Base-by-base conservation (phyloP, 805 yeast species). In the Nakazawaea laoshanensis region DNA sequence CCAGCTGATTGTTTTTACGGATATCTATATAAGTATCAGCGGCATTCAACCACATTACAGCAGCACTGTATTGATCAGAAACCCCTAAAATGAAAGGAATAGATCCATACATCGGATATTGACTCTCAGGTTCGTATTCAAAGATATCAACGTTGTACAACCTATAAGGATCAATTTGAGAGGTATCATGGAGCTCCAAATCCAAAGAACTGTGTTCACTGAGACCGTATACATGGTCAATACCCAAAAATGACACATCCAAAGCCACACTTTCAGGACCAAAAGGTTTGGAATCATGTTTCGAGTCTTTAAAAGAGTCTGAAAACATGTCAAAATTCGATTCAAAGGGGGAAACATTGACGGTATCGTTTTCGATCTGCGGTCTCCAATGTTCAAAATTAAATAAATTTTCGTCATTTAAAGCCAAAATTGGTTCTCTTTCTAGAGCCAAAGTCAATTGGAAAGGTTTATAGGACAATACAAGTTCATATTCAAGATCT, bases 11-110 rank as follows among this genome's bases (percentile, higher is more conserved):
- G 19, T 28, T 5, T 10, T 12, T 5, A 24, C 60, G 59, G 30
- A 92, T 70, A 48, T 92, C 95, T 27, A 92, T 63, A 61, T 77
- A 88, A 0, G 96, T 87, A 49, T 92, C 98, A 1, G 97, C 96
- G 30, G 85, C 71, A 51, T 88, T 92, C 34, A 83, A 60, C 96
- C 97, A 92, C 47, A 89, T 87, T 7, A 89, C 53, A 11, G 95
- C 97, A 8, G 75, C 73, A 2, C 88, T 63, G 2, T 63, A 46
- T 0, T 59, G 68, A 0, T 71, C 64, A 32, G 70, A 74, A 12
- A 71, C 72, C 0, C 86, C 92, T 32, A 85, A 58, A 70, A 92
- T 65, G 28, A 88, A 74, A 3, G 99, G 98, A 45, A 92, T 85
- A 0, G 94, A 64, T 1, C 99, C 99, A 49, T 92, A 92, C 95